Base-by-base conservation (phyloP, 2,329 filamentous ascomycete genomes). In the Macroventuria anomochaeta region DNA sequence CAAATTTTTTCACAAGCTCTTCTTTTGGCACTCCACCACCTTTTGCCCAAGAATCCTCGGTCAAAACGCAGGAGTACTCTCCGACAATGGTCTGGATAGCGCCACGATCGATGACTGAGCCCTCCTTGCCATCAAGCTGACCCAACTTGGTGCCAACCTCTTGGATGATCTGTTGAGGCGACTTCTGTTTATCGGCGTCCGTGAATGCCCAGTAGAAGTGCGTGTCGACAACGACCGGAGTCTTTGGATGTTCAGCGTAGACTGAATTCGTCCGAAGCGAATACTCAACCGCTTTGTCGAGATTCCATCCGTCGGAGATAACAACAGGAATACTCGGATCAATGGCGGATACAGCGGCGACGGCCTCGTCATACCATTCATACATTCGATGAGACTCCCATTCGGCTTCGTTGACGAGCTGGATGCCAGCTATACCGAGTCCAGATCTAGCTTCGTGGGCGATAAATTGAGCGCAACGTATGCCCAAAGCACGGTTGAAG, bases 141-240 rank as follows among this genome's bases (percentile, higher is more conserved):
- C 55, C 56, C 0, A 85, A 70, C 52, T 80, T 82, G 8, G 53
- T 65, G 12, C 65, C 61, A 1, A 80, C 77, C 47, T 80, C 78
- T 12, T 65, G 57, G 29, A 81, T 81, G 54, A 86, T 82, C 47
- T 84, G 73, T 40, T 79, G 76, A 2, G 84, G 82, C 11, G 77
- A 72, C 57, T 81, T 79, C 8, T 67, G 64, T 61, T 81, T 81
- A 66, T 85, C 80, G 2, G 72, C 74, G 10, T 82, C 79, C n/a
- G 77, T 76, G 64, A 85, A 85, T 32, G 79, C 80, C 76, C 81
- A 86, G 65, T 86, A 86, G 50, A 79, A 77, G 66, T 86, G 84
- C 11, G 83, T 85, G 58, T 86, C 84, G 21, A 86, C 74, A 18
- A 85, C 70, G 7, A 86, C 75, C 0, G 83, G 81, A 42, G 78